phyloP scores from a whole-genome alignment of 257 asterid species.

The Nicotiana tabacum region DNA sequence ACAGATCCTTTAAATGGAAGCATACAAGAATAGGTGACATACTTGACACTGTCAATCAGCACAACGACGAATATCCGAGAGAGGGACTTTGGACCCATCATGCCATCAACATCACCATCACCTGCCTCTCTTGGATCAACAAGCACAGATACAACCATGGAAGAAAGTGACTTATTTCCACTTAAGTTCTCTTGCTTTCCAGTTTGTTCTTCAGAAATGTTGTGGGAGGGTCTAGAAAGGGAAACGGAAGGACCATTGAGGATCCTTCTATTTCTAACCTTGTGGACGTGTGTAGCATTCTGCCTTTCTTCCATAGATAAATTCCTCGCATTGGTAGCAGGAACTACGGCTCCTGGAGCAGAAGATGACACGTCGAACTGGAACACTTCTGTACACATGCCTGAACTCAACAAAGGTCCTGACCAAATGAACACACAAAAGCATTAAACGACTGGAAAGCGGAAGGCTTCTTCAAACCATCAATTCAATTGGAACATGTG shows the following conservation, averaged over 20 bases:
- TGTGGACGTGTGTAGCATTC: conserved; percentile 45
- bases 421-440: conserved; percentile 13
- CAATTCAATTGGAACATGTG: background rate
- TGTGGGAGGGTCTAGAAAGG: conserved; percentile 46
- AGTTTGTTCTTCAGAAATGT: conserved; percentile 44
- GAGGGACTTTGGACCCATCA: conserved; percentile 65
- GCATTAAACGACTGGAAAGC: background rate
- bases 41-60: conserved; percentile 65
- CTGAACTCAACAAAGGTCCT: conserved; percentile 94
- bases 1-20: conserved; percentile 66
- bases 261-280: conserved; percentile 64
- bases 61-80: conserved; percentile 76
- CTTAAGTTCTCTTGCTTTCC: conserved; percentile 42
- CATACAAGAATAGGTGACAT: conserved; percentile 80
- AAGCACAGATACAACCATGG: conserved; percentile 89
- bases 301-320: conserved; percentile 35
- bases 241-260: conserved; percentile 54
- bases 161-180: conserved; percentile 39
- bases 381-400: conserved; percentile 96
- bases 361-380: conserved; percentile 82
- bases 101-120: conserved; percentile 58
- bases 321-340: conserved; percentile 47
- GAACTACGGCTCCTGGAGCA: conserved; percentile 63
- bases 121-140: conserved; percentile 76
- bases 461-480: background rate